Conservation (phyloP, 2,329 filamentous ascomycete genomes). For the Chaetomium olivaceum region DNA sequence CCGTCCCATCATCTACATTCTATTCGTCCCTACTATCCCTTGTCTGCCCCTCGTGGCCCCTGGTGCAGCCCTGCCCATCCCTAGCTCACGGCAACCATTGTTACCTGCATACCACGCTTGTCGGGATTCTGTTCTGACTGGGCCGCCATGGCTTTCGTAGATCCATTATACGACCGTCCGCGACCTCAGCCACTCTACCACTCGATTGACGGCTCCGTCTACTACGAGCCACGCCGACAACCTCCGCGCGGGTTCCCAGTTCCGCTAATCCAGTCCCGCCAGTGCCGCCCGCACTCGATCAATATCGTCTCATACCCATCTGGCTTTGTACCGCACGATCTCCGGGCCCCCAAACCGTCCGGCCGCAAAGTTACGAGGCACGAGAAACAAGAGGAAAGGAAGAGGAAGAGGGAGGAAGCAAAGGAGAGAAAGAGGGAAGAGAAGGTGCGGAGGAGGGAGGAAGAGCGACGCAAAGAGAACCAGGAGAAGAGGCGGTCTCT, state of each 20-base stretch:
- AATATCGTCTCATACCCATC: constrained; percentile 53
- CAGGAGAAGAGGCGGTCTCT: constrained; percentile 36
- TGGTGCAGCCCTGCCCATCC: constrained; percentile 15
- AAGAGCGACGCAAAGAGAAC: constrained; percentile 33
- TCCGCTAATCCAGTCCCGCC: constrained; percentile 51
- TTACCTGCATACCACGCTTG: constrained; percentile 21
- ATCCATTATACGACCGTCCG: constrained; percentile 32
- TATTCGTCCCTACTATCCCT: not conserved
- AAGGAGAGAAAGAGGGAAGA: constrained; percentile 31
- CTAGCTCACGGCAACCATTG: constrained; percentile 1
- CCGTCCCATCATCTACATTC: not conserved
- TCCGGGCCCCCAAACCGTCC: constrained; percentile 37
- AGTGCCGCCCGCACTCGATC: constrained; percentile 56
- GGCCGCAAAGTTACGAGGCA: constrained; percentile 42
- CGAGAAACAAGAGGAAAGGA: constrained; percentile 36
- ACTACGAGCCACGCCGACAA: constrained; percentile 33
- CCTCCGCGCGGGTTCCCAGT: constrained; percentile 37
- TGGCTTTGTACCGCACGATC: constrained; percentile 44
- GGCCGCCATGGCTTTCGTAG: constrained; percentile 29
- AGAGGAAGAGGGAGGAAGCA: constrained; percentile 36
- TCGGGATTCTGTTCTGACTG: constrained; percentile 27
- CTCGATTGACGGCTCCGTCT: constrained; percentile 33
- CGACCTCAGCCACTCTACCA: constrained; percentile 30
- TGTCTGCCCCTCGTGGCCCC: not conserved
- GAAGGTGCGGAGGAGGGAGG: constrained; percentile 36